Conservation (phyloP, 257 asterid genomes). For the Henckelia pumila region DNA sequence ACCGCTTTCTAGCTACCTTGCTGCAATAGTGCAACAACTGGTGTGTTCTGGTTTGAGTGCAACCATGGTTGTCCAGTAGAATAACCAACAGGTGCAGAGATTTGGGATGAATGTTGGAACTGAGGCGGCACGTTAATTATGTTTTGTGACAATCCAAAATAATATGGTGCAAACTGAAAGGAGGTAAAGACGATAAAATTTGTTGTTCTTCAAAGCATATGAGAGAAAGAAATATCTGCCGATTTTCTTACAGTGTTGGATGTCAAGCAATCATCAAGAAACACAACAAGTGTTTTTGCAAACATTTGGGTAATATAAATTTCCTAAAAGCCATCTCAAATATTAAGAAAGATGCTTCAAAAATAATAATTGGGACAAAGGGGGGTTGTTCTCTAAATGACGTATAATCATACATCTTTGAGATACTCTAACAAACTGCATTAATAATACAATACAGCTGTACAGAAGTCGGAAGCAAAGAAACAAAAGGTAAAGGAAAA, state of each 20-base stretch:
- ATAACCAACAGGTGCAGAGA: slow-evolving; percentile 52
- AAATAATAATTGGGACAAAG: not conserved
- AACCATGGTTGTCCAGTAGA: slow-evolving; percentile 64
- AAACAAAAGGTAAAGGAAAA: slow-evolving; percentile 10
- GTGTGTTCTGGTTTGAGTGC: slow-evolving; percentile 57
- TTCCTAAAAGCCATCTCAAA: too few relatives aligned
- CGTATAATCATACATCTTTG: not conserved
- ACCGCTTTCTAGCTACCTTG: slow-evolving; percentile 45
- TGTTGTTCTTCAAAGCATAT: slow-evolving; percentile 12
- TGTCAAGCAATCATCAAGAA: slow-evolving; percentile 27
- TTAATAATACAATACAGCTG: not conserved
- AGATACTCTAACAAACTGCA: not conserved
- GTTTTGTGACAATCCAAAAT: slow-evolving; percentile 59
- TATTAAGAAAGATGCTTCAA: not conserved
- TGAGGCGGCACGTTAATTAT: slow-evolving; percentile 47
- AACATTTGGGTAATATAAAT: too few relatives aligned
- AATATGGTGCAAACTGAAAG: slow-evolving; percentile 57
- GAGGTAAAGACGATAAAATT: slow-evolving; percentile 25
- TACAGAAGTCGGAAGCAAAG: slow-evolving; percentile 6
- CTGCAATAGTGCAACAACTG: slow-evolving; percentile 57
- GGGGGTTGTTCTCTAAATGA: too few relatives aligned
- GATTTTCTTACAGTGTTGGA: slow-evolving; percentile 58
- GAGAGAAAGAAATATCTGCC: slow-evolving; percentile 9
- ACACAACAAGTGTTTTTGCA: slow-evolving; percentile 7
- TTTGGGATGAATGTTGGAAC: slow-evolving; percentile 63